Evolutionary conservation across 2,329 filamentous ascomycete species (phyloP).

Genomic region (Ophiostoma himal-ulmi): DNA sequence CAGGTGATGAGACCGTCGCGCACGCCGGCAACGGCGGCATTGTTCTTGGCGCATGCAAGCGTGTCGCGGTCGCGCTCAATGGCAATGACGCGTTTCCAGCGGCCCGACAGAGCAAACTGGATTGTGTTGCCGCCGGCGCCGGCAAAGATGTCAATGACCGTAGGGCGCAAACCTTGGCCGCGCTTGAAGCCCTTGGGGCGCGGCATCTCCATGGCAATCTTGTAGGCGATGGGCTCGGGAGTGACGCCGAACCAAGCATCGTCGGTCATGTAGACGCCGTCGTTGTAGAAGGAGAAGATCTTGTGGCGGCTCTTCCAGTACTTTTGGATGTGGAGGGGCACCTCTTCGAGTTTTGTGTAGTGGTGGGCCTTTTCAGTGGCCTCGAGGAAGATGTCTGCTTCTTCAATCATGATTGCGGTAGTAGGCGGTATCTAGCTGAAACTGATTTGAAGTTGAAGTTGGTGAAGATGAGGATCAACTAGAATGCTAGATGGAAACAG

Average conservation of each 20-base stretch:
- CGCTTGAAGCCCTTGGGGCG: constrained; percentile 40
- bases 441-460: neutral
- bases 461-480: neutral
- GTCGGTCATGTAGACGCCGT: constrained; percentile 84
- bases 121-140: constrained; percentile 92
- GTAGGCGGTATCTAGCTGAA: neutral
- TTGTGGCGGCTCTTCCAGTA: constrained; percentile 88
- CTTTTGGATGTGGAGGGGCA: constrained; percentile 83
- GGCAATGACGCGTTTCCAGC: constrained; percentile 79
- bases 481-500: neutral
- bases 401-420: constrained; percentile 34
- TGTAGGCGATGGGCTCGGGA: constrained; percentile 81
- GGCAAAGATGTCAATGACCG: constrained; percentile 82
- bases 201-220: constrained; percentile 68
- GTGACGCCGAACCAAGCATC: constrained; percentile 97
- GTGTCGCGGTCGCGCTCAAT: constrained; percentile 78
- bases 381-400: constrained; percentile 44
- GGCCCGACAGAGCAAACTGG: constrained; percentile 75
- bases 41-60: constrained; percentile 85
- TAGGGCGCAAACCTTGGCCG: constrained; percentile 30
- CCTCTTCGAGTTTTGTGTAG: constrained; percentile 63
- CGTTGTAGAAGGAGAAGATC: constrained; percentile 81
- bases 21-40: constrained; percentile 80
- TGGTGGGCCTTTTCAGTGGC: constrained; percentile 62
- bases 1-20: constrained; percentile 67